These are phyloP conservation scores for Thymus mandschuricus DNA, from an alignment of 257 asterid genomes.

Conservation along the genomic window DNA sequence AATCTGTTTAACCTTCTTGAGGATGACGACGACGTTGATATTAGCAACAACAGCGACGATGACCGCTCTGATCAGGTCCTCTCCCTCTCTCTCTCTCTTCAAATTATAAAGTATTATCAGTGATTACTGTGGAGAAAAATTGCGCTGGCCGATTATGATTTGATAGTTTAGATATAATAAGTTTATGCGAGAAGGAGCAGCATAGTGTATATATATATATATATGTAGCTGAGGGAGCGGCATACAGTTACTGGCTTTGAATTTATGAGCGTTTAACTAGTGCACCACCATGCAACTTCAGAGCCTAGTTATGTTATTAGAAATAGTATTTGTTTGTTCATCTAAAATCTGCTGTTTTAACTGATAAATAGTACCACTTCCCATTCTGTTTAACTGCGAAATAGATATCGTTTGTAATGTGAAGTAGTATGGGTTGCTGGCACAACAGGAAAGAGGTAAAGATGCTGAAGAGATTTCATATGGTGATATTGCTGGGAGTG, in stretches of 20 bases:
- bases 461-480: conserved; percentile 37
- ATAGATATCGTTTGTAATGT: conserved; percentile 6
- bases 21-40: conserved; percentile 42
- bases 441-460: conserved; percentile 56
- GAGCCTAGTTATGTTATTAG: conserved; percentile 14
- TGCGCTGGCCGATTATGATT: background rate
- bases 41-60: conserved; percentile 18
- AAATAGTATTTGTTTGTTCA: background rate
- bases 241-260: too few species aligned
- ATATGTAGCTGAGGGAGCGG: too few species aligned
- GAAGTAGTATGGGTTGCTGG: conserved; percentile 28
- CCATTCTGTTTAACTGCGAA: background rate
- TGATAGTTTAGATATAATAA: background rate
- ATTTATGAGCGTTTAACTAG: too few species aligned
- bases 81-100: background rate
- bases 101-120: too few species aligned
- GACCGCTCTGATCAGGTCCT: conserved; percentile 47
- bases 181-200: background rate
- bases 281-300: background rate
- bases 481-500: conserved; percentile 31
- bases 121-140: background rate
- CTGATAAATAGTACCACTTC: background rate
- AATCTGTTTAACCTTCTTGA: conserved; percentile 72
- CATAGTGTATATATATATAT: too few species aligned
- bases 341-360: conserved; percentile 15